phyloP scores from a whole-genome alignment of 305 asterid species.

The Andrographis paniculata region DNA sequence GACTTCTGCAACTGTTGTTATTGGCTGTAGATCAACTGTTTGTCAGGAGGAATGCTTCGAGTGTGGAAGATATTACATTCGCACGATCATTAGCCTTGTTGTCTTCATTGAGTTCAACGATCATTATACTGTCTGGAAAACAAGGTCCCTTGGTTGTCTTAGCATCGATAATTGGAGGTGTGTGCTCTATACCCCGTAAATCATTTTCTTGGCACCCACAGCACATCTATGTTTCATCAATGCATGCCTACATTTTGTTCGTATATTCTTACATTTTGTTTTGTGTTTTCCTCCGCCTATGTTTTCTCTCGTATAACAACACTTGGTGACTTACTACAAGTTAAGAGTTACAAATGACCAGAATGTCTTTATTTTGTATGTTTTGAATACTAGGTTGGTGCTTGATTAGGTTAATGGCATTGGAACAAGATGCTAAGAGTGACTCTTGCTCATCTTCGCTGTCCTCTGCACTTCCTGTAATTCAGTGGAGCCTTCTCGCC shows the following conservation, averaged over 20 bases:
- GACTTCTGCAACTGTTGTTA: constrained; percentile 53
- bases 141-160: constrained; percentile 76
- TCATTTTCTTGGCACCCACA: too few species aligned
- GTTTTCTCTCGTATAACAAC: too few species aligned
- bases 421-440: constrained; percentile 27
- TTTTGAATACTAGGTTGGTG: constrained; percentile 61
- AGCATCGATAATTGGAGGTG: constrained; percentile 69
- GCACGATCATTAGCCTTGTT: constrained; percentile 55
- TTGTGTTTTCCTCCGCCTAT: too few species aligned
- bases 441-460: constrained; percentile 32
- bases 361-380: constrained; percentile 11
- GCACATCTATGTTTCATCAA: too few species aligned
- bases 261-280: too few species aligned
- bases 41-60: constrained; percentile 23
- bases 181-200: constrained; percentile 24
- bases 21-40: constrained; percentile 33
- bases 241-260: too few species aligned
- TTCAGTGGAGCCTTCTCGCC: constrained; percentile 80
- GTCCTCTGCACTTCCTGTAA: constrained; percentile 54
- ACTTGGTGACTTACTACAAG: constrained; percentile 1
- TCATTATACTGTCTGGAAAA: constrained; percentile 74
- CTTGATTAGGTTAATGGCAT: constrained; percentile 40
- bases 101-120: constrained; percentile 69
- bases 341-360: constrained; percentile 7
- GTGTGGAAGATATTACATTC: constrained; percentile 32